Percentiles rank a stretch among this genome's conserved stretches.
Evolutionary conservation across 352 stramenopile species (phyloP).

Genomic region (Phytopythium helicoides): DNA sequence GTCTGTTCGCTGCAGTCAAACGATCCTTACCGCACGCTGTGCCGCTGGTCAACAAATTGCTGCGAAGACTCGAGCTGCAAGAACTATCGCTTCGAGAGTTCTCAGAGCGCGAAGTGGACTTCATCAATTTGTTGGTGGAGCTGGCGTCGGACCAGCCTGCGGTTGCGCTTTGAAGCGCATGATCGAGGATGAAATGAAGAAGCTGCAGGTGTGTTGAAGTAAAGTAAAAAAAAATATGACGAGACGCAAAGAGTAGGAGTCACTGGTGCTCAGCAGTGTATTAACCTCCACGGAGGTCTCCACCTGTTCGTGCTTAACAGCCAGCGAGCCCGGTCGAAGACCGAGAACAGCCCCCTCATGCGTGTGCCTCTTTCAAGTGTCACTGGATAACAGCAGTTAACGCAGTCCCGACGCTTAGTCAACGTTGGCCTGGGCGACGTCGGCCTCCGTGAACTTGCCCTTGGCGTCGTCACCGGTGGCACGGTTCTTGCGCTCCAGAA

Average conservation of each 20-base stretch:
- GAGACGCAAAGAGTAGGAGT: conserved; percentile 16
- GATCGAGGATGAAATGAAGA: conserved; percentile 69
- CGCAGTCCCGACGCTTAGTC: conserved; percentile 59
- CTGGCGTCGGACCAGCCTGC: conserved; percentile 72
- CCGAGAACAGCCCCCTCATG: conserved; percentile 7
- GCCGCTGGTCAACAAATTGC: conserved; percentile 63
- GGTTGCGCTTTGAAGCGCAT: conserved; percentile 57
- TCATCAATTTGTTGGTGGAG: conserved; percentile 78
- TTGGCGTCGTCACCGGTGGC: conserved; percentile 75
- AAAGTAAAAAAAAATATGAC: not conserved
- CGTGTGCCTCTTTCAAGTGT: conserved; percentile 37
- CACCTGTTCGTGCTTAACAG: not conserved
- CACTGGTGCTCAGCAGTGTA: conserved; percentile 20
- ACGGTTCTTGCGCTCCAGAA: conserved; percentile 98
- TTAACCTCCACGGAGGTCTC: not conserved
- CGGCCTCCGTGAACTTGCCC: conserved; percentile 90
- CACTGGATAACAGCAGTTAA: conserved; percentile 27
- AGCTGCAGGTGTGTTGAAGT: conserved; percentile 26
- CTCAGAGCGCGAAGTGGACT: conserved; percentile 73
- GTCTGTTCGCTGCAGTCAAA: conserved; percentile 54
- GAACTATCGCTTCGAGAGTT: conserved; percentile 71
- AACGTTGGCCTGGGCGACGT: conserved; percentile 86
- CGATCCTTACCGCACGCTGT: conserved; percentile 62
- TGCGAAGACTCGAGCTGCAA: conserved; percentile 68
- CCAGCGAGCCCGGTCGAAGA: conserved; percentile 2